These are phyloP conservation scores for Hygrocybe punicea DNA, from an alignment of 768 basidiomycete species.

Conservation along the genomic window DNA sequence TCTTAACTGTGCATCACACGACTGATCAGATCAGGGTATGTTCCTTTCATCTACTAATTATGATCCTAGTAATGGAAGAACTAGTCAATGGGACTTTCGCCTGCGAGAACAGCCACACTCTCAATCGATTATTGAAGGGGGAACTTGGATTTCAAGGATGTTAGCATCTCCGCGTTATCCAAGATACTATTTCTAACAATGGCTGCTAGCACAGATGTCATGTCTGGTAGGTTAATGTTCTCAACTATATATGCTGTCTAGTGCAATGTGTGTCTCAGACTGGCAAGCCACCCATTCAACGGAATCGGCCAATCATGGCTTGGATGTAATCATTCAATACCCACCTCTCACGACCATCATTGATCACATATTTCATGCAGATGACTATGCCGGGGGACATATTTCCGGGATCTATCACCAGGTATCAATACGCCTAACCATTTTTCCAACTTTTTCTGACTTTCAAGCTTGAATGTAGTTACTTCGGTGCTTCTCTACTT, in stretches of 20 bases:
- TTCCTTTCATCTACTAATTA: neutral
- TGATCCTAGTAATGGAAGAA: constrained; percentile 28
- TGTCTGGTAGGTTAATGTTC: constrained; percentile 39
- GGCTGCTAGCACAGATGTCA: constrained; percentile 42
- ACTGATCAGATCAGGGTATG: neutral
- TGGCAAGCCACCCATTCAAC: constrained; percentile 68
- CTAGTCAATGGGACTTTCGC: constrained; percentile 67
- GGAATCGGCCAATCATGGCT: constrained; percentile 53
- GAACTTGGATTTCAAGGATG: constrained; percentile 78
- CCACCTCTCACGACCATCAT: neutral
- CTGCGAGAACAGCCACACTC: constrained; percentile 65
- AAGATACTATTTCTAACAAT: neutral
- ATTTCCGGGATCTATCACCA: constrained; percentile 15
- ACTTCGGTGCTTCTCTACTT: constrained; percentile 65
- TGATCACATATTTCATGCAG: constrained; percentile 33
- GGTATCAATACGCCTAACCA: neutral
- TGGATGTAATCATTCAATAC: constrained; percentile 49
- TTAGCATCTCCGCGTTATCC: constrained; percentile 24
- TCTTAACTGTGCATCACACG: neutral
- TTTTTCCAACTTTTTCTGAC: constrained; percentile 25
- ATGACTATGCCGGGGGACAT: constrained; percentile 69
- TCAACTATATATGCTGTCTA: neutral
- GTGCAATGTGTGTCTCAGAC: constrained; percentile 34
- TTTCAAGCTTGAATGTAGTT: constrained; percentile 42
- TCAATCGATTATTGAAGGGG: constrained; percentile 72